Evolutionary conservation across 75 land plant species (phyloP), one percentile per base, ranked within the genome.

Genomic region (Cryptomeria japonica): DNA sequence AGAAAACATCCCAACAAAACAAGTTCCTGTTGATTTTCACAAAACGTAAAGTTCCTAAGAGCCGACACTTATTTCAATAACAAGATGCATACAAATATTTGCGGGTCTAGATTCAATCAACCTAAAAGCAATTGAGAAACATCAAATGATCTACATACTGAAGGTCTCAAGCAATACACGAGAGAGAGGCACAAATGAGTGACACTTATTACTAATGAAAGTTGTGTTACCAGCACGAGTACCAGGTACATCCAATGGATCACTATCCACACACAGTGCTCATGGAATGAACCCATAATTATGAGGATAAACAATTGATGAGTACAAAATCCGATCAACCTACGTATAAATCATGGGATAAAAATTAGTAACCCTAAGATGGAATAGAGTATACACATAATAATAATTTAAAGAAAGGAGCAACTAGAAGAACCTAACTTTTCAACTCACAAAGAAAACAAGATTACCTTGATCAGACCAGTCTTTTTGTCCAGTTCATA

Each of bases 281-380:
- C 99, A 90, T 4, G 99, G 99, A 56, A 98, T 97, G 91, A 98
- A 98, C 72, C 99, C 98, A 91, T 95, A 97, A 92, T 97, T 97
- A 90, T 97, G 99, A 6, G 99, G 99, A 85, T 98, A 98, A 16
- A 98, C 99, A 46, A 98, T 98, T 19, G 99, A 98, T 25, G 99
- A 98, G 92, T 98, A 98, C 38, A 96, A 91, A 36, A 98, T 91
- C 41, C 99, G 92, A 89, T 98, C 99, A 44, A 98, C 98, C 98
- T 98, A 86, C 56, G 28, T 32, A 61, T 49, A 41, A 3, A 73
- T 42, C 25, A 58, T 5, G 68, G 32, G 39, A 42, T 41, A 51
- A 64, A 75, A 72, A 55, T 19, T 25, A 32, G 28, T 28, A 42
- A 28, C 31, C n/a, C 42, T 18, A 82, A 18, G 22, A 82, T 28